These are phyloP conservation scores for Thraustochytrium sp. DNA, from an alignment of 352 stramenopile genomes.

Conservation along the genomic window DNA sequence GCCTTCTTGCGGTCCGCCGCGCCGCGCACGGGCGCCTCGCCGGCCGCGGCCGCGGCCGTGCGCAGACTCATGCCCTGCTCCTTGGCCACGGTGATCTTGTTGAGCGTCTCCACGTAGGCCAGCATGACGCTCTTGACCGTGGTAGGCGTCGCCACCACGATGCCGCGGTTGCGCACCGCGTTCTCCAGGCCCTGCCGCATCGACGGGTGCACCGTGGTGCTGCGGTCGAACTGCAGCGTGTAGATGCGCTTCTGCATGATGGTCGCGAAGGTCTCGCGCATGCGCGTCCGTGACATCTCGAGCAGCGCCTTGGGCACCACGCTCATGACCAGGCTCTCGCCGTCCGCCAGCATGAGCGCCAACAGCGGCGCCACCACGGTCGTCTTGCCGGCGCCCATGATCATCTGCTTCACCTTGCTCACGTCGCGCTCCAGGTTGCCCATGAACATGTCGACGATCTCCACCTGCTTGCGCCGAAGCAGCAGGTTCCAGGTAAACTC, in stretches of 20 bases:
- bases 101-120: slow-evolving; percentile 89
- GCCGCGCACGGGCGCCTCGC: neutral
- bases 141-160: slow-evolving; percentile 96
- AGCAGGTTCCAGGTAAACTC: slow-evolving; percentile 98
- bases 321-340: slow-evolving; percentile 84
- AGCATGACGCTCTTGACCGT: slow-evolving; percentile 99
- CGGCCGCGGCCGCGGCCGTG: neutral
- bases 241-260: slow-evolving; percentile 97
- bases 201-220: slow-evolving; percentile 65
- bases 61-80: neutral
- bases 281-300: slow-evolving; percentile 93
- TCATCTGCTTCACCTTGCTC: slow-evolving; percentile 85
- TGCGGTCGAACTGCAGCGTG: slow-evolving; percentile 96
- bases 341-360: slow-evolving; percentile 93
- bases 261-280: slow-evolving; percentile 93
- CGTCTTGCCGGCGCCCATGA: slow-evolving; percentile 99
- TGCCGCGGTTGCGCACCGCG: slow-evolving; percentile 76
- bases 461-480: slow-evolving; percentile 93
- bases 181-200: slow-evolving; percentile 71
- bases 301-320: slow-evolving; percentile 97
- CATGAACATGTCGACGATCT: slow-evolving; percentile 98
- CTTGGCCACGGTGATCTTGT: slow-evolving; percentile 30
- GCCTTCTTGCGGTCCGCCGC: neutral
- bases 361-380: slow-evolving; percentile 97
- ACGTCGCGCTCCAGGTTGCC: neutral